These are phyloP conservation scores for Penicillium sp. DNA, from an alignment of 2,329 filamentous ascomycete species.

Conservation along the genomic window DNA sequence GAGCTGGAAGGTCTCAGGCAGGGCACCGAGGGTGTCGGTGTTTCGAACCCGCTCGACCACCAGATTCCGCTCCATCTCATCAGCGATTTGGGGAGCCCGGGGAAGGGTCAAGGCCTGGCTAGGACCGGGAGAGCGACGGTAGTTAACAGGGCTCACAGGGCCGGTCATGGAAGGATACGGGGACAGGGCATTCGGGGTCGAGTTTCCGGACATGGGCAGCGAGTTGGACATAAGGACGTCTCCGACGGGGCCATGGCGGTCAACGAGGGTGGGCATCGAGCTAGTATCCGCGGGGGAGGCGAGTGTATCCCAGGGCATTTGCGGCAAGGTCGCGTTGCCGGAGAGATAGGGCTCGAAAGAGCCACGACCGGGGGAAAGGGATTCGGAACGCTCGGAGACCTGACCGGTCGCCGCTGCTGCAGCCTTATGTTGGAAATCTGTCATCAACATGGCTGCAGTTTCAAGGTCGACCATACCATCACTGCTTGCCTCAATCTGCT, in stretches of 20 bases:
- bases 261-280: conserved; percentile 68
- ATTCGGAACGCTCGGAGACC: conserved; percentile 58
- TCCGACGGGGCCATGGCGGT: conserved; percentile 62
- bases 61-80: conserved; percentile 81
- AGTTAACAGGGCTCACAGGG: conserved; percentile 70
- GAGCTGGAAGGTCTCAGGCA: conserved; percentile 87
- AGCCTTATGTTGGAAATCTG: conserved; percentile 95
- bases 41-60: conserved; percentile 85
- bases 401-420: conserved; percentile 66
- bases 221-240: conserved; percentile 74
- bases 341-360: conserved; percentile 75
- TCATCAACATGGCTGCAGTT: conserved; percentile 97
- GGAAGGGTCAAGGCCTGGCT: conserved; percentile 67
- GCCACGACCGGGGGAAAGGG: conserved; percentile 71
- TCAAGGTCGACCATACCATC: conserved; percentile 95
- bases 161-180: conserved; percentile 71
- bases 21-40: conserved; percentile 78
- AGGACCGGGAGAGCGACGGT: conserved; percentile 70
- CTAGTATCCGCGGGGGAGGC: conserved; percentile 69
- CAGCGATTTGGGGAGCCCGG: conserved; percentile 77
- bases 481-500: conserved; percentile 89
- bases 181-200: conserved; percentile 74
- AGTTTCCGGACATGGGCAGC: conserved; percentile 69
- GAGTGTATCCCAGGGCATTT: conserved; percentile 91
- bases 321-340: conserved; percentile 78